Evolutionary conservation across 75 land plant genomes (phyloP), one percentile per base, ranked within the genome.

Genomic region (Adiantum capillusveneris): DNA sequence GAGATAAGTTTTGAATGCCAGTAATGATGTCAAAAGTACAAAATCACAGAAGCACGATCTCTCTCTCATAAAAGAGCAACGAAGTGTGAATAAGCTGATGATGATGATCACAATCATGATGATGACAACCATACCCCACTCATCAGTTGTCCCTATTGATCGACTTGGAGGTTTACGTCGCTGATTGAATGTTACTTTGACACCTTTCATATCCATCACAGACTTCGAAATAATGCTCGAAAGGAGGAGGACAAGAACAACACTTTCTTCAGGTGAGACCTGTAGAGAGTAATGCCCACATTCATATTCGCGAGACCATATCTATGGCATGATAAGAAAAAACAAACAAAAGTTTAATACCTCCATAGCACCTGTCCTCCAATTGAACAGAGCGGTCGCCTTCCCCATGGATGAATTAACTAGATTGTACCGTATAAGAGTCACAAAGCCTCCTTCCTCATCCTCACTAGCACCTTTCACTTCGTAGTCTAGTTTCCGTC

Each of bases 351-450:
- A 12, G 31, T n/a, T n/a, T n/a, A n/a, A n/a, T n/a, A n/a, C n/a
- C n/a, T n/a, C n/a, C n/a, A n/a, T n/a, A n/a, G n/a, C n/a, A n/a
- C n/a, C n/a, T n/a, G n/a, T n/a, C n/a, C n/a, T n/a, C n/a, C n/a
- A n/a, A n/a, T n/a, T n/a, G 64, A 67, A 59, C n/a, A 67, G 66
- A 19, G 70, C 70, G 48, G 70, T 67, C 2, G 70, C 70, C 37
- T 60, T 67, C n/a, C 70, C 70, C 25, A 25, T 26, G 19, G 70
- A 65, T 17, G 65, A 49, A 51, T 60, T 57, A 19, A 48, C 6
- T 16, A 44, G 39, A 45, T 43, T 46, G 25, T 29, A 67, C 18
- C 70, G 63, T 13, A 67, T 46, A 6, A 67, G 12, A 28, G 70
- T 67, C 28, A 67, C 55, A 50, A 59, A 67, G 22, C 65, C 65